Base-by-base conservation (phyloP, 1,139 yeast species). In the Candida buenavistaensis region DNA sequence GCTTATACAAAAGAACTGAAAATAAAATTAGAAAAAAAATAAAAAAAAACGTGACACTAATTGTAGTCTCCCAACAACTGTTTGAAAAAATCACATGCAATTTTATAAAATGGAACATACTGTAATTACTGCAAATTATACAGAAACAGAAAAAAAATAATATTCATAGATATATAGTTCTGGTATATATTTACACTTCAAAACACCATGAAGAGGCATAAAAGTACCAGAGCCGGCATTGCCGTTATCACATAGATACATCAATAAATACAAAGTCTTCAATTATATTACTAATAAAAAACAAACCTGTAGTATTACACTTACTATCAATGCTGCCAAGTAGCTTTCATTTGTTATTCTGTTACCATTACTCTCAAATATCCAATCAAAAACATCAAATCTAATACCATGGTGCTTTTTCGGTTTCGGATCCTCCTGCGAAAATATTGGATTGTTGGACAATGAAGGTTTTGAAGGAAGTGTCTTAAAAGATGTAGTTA, bases 381-480 rank as follows among this genome's bases (percentile, higher is more conserved):
- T 30, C 33, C 33, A 24, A 31, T 35, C 38, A 15, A 35, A 31
- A 10, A 28, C 35, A 25, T 31, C 38, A 22, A 35, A 31, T 24
- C 28, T 31, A 9, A n/a, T n/a, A n/a, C n/a, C n/a, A n/a, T n/a
- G n/a, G 22, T 9, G 22, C 6, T 20, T 6, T 10, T 4, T 20
- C n/a, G 4, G 9, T 20, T 20, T 6, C 22, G 9, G 4, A 10
- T 20, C n/a, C 6, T 22, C 11, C 24, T 12, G 11, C 12, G 12
- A 22, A 20, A 20, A 20, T 20, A 20, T 20, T 20, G 22, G 9
- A 20, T 6, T 20, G 9, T 20, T 11, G n/a, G n/a, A 20, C 9
- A 11, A 4, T n/a, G 24, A 5, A n/a, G 12, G 5, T 22, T 7
- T 12, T n/a, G 13, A n/a, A 22, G 24, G 24, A 22, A 6, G 24